Evolutionary conservation across 345 rosid species (phyloP).

Genomic region (Combretum micranthum): DNA sequence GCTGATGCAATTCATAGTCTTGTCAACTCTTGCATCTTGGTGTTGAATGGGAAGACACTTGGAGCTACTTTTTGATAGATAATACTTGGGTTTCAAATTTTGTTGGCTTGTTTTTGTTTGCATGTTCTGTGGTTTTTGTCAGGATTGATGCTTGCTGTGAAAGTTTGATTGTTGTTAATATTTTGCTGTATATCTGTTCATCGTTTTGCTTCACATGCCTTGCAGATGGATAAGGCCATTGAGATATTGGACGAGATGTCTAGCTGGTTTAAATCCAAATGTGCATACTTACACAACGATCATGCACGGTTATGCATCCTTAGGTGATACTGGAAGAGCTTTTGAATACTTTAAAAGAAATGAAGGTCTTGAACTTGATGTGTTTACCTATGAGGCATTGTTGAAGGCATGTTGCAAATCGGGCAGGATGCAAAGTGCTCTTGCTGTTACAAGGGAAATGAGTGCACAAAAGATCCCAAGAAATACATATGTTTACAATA

Average conservation of each 20-base stretch:
- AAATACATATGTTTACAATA: constrained; percentile 79
- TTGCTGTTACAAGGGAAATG: constrained; percentile 95
- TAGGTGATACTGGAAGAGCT: constrained; percentile 92
- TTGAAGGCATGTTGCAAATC: constrained; percentile 97
- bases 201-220: not conserved
- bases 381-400: constrained; percentile 79
- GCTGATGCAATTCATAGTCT: too few species aligned
- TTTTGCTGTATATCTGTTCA: not conserved
- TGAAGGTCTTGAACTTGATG: constrained; percentile 83
- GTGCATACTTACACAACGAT: constrained; percentile 89
- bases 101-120: too few species aligned
- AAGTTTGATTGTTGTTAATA: not conserved
- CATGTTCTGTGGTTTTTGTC: too few species aligned
- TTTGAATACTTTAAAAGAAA: constrained; percentile 75
- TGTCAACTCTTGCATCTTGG: too few species aligned
- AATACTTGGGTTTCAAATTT: too few species aligned
- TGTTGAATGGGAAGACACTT: too few species aligned
- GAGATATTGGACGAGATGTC: constrained; percentile 85
- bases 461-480: constrained; percentile 66
- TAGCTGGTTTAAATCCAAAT: constrained; percentile 73
- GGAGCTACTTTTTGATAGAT: too few species aligned
- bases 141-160: too few species aligned
- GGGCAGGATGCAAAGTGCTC: constrained; percentile 98
- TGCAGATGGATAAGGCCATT: constrained; percentile 87
- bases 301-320: constrained; percentile 96